Base-by-base conservation (phyloP, 495 filamentous ascomycete genomes). In the Penicillium tannophilum region DNA sequence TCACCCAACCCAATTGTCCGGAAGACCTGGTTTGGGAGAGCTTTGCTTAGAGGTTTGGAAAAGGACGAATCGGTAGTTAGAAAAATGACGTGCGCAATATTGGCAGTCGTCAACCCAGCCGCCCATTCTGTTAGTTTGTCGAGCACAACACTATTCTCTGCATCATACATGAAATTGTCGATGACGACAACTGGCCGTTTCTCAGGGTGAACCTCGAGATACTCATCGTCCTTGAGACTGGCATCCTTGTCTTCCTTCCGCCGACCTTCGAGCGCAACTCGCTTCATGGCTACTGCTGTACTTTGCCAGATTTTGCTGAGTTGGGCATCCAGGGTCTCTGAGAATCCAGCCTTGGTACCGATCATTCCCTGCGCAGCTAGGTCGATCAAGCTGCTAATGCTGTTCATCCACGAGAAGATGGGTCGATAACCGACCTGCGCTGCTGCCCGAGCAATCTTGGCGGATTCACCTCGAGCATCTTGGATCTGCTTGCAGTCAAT, bases 391-490 rank as follows among this genome's bases (percentile, higher is more conserved):
- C 91, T 96, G 71, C 89, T 95, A 56, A 97, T 83, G 61, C 86
- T 96, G 70, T 98, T 98, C 78, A 94, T 87, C 90, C 92, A 98
- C 0, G 90, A 93, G 71, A 98, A 98, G 7, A 98, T 83, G 0
- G 94, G 94, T 2, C 91, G 80, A 64, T 98, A 98, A 41, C 94
- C 94, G 55, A 98, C 94, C 64, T 93, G 84, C 6, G 75, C 70
- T 2, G 95, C 95, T 2, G 92, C 89, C 48, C 89, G 87, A 55
- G 81, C 78, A 54, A 98, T 97, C 7, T 90, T 96, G 3, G 86
- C 85, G n/a, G 86, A 86, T 70, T 98, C 94, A 0, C 94, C 94
- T 28, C 89, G 86, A 2, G 94, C 92, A 66, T 98, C 93, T 54
- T 92, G 87, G 17, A 98, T 90, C 4, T 90, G 88, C 69, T 96